These are phyloP conservation scores for Botryotinia narcissicola DNA, from an alignment of 2,329 filamentous ascomycete genomes.

Conservation along the genomic window DNA sequence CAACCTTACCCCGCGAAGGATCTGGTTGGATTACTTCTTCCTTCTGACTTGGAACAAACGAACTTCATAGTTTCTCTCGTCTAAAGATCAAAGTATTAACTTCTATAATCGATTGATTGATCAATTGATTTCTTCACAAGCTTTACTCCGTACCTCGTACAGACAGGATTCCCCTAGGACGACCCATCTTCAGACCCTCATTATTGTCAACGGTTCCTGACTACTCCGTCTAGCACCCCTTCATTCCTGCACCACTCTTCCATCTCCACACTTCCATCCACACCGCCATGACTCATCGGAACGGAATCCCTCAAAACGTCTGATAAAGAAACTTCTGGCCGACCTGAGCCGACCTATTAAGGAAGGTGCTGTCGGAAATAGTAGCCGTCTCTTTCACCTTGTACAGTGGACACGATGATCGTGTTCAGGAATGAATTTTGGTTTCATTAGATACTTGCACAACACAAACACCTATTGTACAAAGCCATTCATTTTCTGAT, in stretches of 20 bases:
- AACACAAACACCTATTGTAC: background rate
- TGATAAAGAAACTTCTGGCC: background rate
- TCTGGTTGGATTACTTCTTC: background rate
- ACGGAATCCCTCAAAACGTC: background rate
- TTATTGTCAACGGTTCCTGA: constrained; percentile 1
- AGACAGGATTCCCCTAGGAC: background rate
- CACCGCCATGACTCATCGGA: constrained; percentile 8
- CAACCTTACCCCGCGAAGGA: background rate
- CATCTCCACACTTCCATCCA: constrained; percentile 13
- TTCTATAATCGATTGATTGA: background rate
- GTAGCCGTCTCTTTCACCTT: background rate
- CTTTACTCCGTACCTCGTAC: background rate
- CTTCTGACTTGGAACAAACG: background rate
- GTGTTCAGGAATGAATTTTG: background rate
- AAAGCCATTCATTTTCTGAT: background rate
- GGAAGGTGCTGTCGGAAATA: background rate
- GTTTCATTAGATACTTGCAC: background rate
- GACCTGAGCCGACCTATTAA: constrained; percentile 1
- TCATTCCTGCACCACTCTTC: constrained; percentile 8
- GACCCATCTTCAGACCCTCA: background rate
- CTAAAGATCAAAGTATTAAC: background rate
- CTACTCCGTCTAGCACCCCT: background rate
- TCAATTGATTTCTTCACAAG: background rate
- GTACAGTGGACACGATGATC: constrained; percentile 9
- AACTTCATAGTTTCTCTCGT: background rate